Base-by-base conservation (phyloP, 116 monocot species). In the Dioscorea cayenensis region DNA sequence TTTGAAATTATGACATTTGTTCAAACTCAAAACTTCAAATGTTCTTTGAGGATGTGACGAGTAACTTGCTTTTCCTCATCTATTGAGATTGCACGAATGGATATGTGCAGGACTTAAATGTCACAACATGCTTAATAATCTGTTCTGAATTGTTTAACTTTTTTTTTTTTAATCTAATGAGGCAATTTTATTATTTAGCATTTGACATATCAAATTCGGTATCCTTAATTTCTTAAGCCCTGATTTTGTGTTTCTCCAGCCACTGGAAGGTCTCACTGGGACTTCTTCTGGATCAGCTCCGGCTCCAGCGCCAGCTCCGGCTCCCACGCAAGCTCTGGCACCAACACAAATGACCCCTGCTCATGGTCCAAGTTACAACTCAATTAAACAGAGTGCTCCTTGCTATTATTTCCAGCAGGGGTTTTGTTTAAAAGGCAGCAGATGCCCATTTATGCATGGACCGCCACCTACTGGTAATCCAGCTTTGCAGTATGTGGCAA, bases 321-420 rank as follows among this genome's bases (percentile, higher is more conserved):
- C 77, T 72, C 20, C 65, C 4, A 25, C 43, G 28, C 72, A 62
- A 14, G 19, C 71, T 61, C 48, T 43, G 59, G 10, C 62, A 28
- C 3, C 77, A 20, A 21, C 43, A 58, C 74, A 73, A 73, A 65
- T 64, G 19, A 74, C 77, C 36, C 38, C 70, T 49, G 19, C 58
- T 3, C 64, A 63, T 48, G 50, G 67, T 63, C 68, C 83, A 52
- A 63, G 61, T 28, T 48, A 63, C 73, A 77, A 38, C 72, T 32
- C 59, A 51, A 84, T 60, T 66, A 91, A 85, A 63, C 85, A 84
- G 66, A 78, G 50, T 75, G 72, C 72, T 21, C 85, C 81, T 19
- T 91, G 91, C 77, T 79, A 85, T 76, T 91, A 71, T 76, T 91
- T 87, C 61, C 87, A 83, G 66, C 85, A 76, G 37, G 91, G 91